Percentiles rank a stretch among this genome's conserved stretches.
Evolutionary conservation across 1,139 yeast species (phyloP).

Genomic region (Fermentozyma sake): DNA sequence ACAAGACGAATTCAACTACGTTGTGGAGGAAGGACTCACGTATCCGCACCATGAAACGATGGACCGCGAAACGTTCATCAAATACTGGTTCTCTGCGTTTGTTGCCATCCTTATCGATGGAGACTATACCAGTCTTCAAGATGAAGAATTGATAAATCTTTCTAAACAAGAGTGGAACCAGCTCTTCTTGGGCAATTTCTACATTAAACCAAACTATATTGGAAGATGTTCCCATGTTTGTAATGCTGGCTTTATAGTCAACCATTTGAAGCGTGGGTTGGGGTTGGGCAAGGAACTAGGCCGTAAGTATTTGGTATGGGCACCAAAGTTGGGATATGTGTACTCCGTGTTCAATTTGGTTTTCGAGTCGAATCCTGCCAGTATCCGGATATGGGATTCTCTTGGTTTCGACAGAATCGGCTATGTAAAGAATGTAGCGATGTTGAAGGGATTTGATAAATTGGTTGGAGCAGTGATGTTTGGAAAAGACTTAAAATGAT

Average conservation of each 20-base stretch:
- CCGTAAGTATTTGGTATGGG: slow-evolving; percentile 54
- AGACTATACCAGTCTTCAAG: slow-evolving; percentile 13
- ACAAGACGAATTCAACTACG: slow-evolving; percentile 37
- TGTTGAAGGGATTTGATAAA: slow-evolving; percentile 54
- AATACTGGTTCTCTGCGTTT: slow-evolving; percentile 43
- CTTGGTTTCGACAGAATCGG: slow-evolving; percentile 76
- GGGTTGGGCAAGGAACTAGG: slow-evolving; percentile 65
- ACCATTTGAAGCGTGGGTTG: slow-evolving; percentile 49
- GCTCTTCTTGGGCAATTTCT: slow-evolving; percentile 60
- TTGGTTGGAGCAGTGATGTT: slow-evolving; percentile 65
- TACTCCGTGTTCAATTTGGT: slow-evolving; percentile 83
- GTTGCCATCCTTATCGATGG: slow-evolving; percentile 46
- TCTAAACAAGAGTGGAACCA: slow-evolving; percentile 33
- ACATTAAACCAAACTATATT: slow-evolving; percentile 71
- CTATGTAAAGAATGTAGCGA: slow-evolving; percentile 59
- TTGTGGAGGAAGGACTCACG: slow-evolving; percentile 48
- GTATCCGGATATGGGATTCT: slow-evolving; percentile 67
- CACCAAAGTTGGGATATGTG: slow-evolving; percentile 66
- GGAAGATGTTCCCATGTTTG: slow-evolving; percentile 79
- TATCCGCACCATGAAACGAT: slow-evolving; percentile 36
- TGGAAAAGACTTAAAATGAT: too few species aligned
- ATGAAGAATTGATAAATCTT: slow-evolving; percentile 7
- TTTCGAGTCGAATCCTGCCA: slow-evolving; percentile 66
- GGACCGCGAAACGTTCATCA: slow-evolving; percentile 29
- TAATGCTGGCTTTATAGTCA: slow-evolving; percentile 75